These are phyloP conservation scores for Lactuca sativa DNA, from an alignment of 129 eudicot species.

Conservation along the genomic window DNA sequence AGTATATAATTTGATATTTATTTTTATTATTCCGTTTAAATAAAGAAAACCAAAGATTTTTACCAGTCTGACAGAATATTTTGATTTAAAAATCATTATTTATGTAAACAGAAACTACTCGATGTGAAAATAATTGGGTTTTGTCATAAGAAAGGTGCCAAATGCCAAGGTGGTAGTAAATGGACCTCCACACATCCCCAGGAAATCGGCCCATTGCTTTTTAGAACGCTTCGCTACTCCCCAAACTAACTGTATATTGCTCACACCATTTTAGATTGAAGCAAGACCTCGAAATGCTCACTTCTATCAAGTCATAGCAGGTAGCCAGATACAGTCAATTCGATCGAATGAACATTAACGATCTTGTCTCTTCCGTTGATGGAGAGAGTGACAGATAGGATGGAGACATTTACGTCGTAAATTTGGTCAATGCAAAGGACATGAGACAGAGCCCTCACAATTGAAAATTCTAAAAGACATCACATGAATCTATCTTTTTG, in stretches of 20 bases:
- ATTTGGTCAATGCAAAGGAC: not conserved
- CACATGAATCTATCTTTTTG: conserved; percentile 1
- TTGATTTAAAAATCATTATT: not conserved
- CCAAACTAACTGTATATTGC: conserved; percentile 1
- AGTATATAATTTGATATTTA: conserved; percentile 3
- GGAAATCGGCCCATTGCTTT: conserved; percentile 2
- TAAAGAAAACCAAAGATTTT: not conserved
- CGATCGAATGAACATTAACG: not conserved
- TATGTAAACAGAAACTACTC: conserved; percentile 2
- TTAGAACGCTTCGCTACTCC: not conserved
- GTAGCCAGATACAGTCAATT: conserved; percentile 5
- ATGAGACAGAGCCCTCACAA: conserved; percentile 3
- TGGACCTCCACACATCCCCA: conserved; percentile 12
- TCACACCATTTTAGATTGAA: conserved; percentile 3
- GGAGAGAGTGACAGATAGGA: not conserved
- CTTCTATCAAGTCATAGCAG: not conserved
- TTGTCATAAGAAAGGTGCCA: not conserved
- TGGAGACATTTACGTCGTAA: not conserved
- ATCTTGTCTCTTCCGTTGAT: not conserved
- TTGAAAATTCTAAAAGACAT: conserved; percentile 3
- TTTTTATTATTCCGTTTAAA: not conserved
- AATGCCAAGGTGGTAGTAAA: not conserved
- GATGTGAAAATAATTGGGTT: not conserved
- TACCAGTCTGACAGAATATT: conserved; percentile 9
- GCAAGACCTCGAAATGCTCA: conserved; percentile 16